Evolutionary conservation across 768 basidiomycete genomes (phyloP), one percentile per base, ranked within the genome.

Genomic region (Panaeolus cyanescens): DNA sequence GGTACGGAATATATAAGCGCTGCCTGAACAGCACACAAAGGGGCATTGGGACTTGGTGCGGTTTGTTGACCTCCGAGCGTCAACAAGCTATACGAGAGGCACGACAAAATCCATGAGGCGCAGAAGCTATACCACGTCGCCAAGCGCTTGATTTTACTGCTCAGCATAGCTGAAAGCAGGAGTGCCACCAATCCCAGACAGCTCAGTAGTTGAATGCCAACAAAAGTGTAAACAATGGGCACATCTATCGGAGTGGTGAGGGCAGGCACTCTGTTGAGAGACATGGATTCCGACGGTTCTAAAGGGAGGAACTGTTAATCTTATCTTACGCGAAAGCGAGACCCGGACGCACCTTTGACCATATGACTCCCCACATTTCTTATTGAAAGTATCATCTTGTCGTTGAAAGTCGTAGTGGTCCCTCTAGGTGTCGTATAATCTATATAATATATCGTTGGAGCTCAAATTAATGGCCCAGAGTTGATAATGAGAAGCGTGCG

Each of bases 101-200:
- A 69, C 19, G 71, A 76, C 4, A 77, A 54, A 17, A 75, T 68
- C 77, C 77, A 80, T 9, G 74, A 70, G 8, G 70, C 53, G 63
- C 73, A 75, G 58, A 78, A 79, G 66, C 72, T 76, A 61, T 75
- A 77, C 70, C 75, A 78, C n/a, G 74, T 74, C 13, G 73, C 62
- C 53, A 74, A 67, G 33, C 78, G 71, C 32, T 73, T 72, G 19
- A 73, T 67, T 10, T 61, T 66, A 2, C 61, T 63, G 20, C 67
- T 73, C 10, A 75, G 50, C 13, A 70, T 42, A 2, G 75, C 76
- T 8, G 74, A 67, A 6, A 72, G 42, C 17, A 72, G 61, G 50
- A 71, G 67, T 19, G 77, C 28, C n/a, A 69, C 22, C 64, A 75
- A 72, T 28, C 71, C 69, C 15, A 70, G 32, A 7, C 66, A 68